A percentile compares a stretch with the other conserved stretches of the same genome.
These are phyloP conservation scores for Pigoraptor vietnamica DNA, from an alignment of 78 protist genomes.

Conservation along the genomic window DNA sequence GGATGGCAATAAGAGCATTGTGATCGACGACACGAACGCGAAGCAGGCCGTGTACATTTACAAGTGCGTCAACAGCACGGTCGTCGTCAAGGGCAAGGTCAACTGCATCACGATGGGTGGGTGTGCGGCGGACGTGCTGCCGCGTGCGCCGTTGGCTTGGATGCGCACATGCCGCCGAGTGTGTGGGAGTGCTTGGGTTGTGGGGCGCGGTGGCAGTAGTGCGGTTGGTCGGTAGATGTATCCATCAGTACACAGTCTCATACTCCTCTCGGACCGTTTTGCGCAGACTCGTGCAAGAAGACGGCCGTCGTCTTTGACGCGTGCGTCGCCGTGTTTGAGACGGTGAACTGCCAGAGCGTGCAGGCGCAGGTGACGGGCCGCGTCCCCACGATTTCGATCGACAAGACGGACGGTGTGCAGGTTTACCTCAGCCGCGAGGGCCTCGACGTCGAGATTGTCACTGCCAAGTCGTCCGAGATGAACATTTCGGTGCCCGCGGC, in stretches of 20 bases:
- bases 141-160: neutral
- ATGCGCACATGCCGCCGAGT: neutral
- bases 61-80: conserved; percentile 52
- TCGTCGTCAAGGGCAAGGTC: conserved; percentile 79
- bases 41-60: conserved; percentile 68
- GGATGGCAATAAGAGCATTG: conserved; percentile 35
- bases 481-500: conserved; percentile 66
- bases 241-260: too few species aligned
- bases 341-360: conserved; percentile 68
- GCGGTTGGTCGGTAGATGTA: too few species aligned
- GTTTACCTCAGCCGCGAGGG: conserved; percentile 54
- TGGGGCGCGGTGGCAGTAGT: too few species aligned
- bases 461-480: conserved; percentile 83
- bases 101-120: conserved; percentile 73
- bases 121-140: neutral
- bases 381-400: conserved; percentile 69
- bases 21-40: conserved; percentile 25
- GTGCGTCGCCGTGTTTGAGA: conserved; percentile 62
- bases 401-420: conserved; percentile 66
- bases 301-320: conserved; percentile 71
- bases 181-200: too few species aligned
- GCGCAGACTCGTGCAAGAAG: conserved; percentile 77
- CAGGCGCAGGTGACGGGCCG: conserved; percentile 65
- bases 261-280: too few species aligned
- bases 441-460: conserved; percentile 58